Conservation (phyloP, 2,329 filamentous ascomycete genomes). For the Elsinoe batatas region DNA sequence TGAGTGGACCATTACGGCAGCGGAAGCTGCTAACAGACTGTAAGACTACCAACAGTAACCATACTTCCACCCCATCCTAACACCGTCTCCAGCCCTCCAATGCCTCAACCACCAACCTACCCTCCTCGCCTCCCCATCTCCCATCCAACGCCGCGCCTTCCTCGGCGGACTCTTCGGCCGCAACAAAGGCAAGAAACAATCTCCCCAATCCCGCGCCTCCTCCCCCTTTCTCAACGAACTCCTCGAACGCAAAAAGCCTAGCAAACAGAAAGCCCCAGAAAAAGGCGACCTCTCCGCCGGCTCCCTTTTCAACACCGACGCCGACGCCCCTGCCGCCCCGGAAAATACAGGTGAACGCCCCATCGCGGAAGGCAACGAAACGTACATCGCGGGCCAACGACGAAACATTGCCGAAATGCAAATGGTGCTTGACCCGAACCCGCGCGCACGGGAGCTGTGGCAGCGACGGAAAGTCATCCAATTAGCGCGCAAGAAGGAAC, state of each 20-base stretch:
- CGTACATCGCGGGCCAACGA: constrained; percentile 14
- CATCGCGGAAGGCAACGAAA: constrained; percentile 6
- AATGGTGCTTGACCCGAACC: constrained; percentile 63
- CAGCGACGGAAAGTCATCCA: constrained; percentile 77
- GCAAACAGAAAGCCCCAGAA: constrained; percentile 14
- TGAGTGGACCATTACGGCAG: constrained; percentile 57
- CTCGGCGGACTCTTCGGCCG: constrained; percentile 17
- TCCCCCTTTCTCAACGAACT: constrained; percentile 57
- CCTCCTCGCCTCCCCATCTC: constrained; percentile 12
- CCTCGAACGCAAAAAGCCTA: constrained; percentile 29
- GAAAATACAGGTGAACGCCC: constrained; percentile 16
- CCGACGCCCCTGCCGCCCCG: constrained; percentile 25
- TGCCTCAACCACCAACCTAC: constrained; percentile 15
- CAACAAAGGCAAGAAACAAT: constrained; percentile 15
- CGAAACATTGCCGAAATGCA: constrained; percentile 48
- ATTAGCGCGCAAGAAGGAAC: constrained; percentile 57
- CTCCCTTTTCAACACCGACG: constrained; percentile 42
- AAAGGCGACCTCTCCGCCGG: constrained; percentile 38
- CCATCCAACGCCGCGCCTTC: constrained; percentile 17
- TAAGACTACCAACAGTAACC: constrained; percentile 31
- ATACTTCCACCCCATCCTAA: background rate
- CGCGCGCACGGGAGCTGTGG: constrained; percentile 60
- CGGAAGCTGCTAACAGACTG: constrained; percentile 52
- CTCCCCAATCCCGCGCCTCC: constrained; percentile 1
- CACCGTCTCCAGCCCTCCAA: constrained; percentile 14